These are phyloP conservation scores for Rhodomyrtus tomentosa DNA, from an alignment of 345 rosid genomes.

Conservation along the genomic window DNA sequence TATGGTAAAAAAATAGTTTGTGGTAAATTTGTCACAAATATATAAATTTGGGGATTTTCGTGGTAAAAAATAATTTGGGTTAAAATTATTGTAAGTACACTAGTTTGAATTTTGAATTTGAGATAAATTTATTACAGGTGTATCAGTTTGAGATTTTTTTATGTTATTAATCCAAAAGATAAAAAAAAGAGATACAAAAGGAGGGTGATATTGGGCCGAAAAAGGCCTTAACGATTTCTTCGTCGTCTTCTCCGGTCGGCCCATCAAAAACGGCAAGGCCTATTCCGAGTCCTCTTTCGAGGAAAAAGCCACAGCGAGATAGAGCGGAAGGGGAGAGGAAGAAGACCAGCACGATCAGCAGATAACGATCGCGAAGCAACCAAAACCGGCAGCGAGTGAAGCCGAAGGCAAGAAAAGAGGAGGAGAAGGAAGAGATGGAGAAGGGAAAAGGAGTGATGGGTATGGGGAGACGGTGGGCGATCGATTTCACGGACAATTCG, in stretches of 20 bases:
- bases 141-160: too few species aligned
- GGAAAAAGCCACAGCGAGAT: not conserved
- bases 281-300: not conserved
- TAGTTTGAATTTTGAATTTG: too few species aligned
- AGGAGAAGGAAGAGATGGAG: conserved; percentile 36
- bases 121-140: too few species aligned
- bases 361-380: not conserved
- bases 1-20: too few species aligned
- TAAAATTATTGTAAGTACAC: too few species aligned
- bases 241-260: not conserved
- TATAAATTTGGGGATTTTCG: too few species aligned
- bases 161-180: too few species aligned
- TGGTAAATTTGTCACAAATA: too few species aligned
- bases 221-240: not conserved
- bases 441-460: conserved; percentile 98
- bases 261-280: not conserved
- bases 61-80: too few species aligned
- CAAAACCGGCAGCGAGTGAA: not conserved
- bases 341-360: not conserved
- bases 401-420: not conserved
- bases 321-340: not conserved
- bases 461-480: conserved; percentile 92
- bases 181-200: not conserved
- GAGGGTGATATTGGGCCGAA: not conserved
- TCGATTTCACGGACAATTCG: conserved; percentile 88